Conservation (phyloP, 1,284 basidiomycete species). For the Ganoderma resinaceum region DNA sequence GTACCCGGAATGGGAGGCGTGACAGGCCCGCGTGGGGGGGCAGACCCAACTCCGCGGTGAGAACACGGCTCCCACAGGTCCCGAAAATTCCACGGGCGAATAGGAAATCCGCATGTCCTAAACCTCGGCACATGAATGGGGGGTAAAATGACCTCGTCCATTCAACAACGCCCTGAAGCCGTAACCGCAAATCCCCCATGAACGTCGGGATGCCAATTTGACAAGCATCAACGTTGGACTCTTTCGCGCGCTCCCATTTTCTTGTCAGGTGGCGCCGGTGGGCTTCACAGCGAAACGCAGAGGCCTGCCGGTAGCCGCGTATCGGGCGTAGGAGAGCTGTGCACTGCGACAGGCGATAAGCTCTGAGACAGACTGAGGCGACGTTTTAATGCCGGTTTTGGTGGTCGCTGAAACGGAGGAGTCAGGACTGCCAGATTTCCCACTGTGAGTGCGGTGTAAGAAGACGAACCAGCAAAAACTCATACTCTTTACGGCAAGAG, state of each 20-base stretch:
- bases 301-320: conserved; percentile 3
- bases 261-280: conserved; percentile 7
- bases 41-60: conserved; percentile 26
- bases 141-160: conserved; percentile 22
- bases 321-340: not conserved
- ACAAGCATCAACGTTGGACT: conserved; percentile 17
- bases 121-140: conserved; percentile 26
- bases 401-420: conserved; percentile 13
- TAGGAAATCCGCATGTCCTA: conserved; percentile 25
- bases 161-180: conserved; percentile 3
- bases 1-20: conserved; percentile 28
- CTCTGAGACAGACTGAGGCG: conserved; percentile 1
- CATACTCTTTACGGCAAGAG: conserved; percentile 21
- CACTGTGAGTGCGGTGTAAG: conserved; percentile 29
- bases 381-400: conserved; percentile 3
- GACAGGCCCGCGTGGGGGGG: conserved; percentile 23
- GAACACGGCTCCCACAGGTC: conserved; percentile 29
- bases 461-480: conserved; percentile 9
- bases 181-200: conserved; percentile 1
- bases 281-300: conserved; percentile 4
- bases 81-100: conserved; percentile 30
- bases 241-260: conserved; percentile 4
- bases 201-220: conserved; percentile 18
- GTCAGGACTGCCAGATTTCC: conserved; percentile 15
- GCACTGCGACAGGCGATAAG: conserved; percentile 16